Evolutionary conservation across 805 yeast genomes (phyloP).

Genomic region (Ogataea henricii): DNA sequence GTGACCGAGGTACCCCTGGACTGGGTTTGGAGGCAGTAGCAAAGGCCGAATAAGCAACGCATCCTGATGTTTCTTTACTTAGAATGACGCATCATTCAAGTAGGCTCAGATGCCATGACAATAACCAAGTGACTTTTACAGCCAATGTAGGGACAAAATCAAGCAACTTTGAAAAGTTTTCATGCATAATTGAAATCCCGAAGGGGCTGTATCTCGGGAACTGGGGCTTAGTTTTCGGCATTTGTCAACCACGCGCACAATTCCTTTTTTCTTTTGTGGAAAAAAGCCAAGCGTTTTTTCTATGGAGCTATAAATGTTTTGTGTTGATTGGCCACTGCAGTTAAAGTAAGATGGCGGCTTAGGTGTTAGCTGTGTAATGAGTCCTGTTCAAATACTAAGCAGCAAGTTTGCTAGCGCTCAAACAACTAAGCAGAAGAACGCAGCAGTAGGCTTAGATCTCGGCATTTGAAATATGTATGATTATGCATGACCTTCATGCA

Average conservation of each 20-base stretch:
- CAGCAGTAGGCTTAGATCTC: not conserved
- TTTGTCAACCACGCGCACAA: no score
- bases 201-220: not conserved
- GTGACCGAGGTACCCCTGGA: no score
- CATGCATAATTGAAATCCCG: constrained; percentile 5
- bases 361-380: no score
- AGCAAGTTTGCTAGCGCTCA: not conserved
- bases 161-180: constrained; percentile 1
- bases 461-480: constrained; percentile 3
- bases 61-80: not conserved
- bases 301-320: no score
- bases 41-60: constrained; percentile 7
- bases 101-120: not conserved
- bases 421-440: not conserved
- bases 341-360: no score
- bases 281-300: no score
- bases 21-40: not conserved
- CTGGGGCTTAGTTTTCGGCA: not conserved
- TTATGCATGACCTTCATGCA: not conserved
- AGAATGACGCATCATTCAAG: not conserved
- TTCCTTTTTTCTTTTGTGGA: no score
- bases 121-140: no score
- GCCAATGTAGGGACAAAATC: no score
- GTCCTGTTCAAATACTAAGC: no score
- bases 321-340: no score